Evolutionary conservation across 805 yeast species (phyloP), one percentile per base, ranked within the genome.

Genomic region (Cyberlindnera lachancei): DNA sequence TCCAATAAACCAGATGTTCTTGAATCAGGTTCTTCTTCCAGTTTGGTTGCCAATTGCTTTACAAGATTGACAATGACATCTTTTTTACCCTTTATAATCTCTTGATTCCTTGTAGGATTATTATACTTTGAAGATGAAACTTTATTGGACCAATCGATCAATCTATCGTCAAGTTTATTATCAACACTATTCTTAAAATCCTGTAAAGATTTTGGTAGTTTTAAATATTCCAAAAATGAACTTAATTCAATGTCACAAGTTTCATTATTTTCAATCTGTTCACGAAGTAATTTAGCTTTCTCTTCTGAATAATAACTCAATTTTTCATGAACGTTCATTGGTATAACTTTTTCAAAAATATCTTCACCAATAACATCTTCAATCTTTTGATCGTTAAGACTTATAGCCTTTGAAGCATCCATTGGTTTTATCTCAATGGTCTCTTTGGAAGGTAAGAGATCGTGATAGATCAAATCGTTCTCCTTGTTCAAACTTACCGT

Each of bases 401-500:
- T 63, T 6, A 78, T 64, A 1, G 77, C 63, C 45, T 79, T 75
- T 2, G 78, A 76, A 36, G 86, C 80, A 28, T 76, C 82, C 59
- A 82, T 63, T 1, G 79, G 72, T 39, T 81, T 75, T 5, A 48
- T 18, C 14, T 50, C 53, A 30, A 86, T 57, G 0, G 79, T 56
- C 15, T 72, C 71, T 19, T 58, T 57, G 4, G 72, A 61, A 1
- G 96, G 95, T 11, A 88, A 61, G 1, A 65, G 47, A 15, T 81
- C 90, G 55, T 92, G 95, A 51, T 84, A 90, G 23, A 90, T 84
- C 46, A 75, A 79, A 52, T 90, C 96, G 49, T 90, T 90, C 50
- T 90, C 97, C 44, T 82, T 86, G 17, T 70, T 75, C 44, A 84
- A 45, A 3, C 55, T 45, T 18, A 53, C 53, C 11, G 61, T 40